These are phyloP conservation scores for Amoebophrya sp. DNA, from an alignment of 169 alveolate species.

Conservation along the genomic window DNA sequence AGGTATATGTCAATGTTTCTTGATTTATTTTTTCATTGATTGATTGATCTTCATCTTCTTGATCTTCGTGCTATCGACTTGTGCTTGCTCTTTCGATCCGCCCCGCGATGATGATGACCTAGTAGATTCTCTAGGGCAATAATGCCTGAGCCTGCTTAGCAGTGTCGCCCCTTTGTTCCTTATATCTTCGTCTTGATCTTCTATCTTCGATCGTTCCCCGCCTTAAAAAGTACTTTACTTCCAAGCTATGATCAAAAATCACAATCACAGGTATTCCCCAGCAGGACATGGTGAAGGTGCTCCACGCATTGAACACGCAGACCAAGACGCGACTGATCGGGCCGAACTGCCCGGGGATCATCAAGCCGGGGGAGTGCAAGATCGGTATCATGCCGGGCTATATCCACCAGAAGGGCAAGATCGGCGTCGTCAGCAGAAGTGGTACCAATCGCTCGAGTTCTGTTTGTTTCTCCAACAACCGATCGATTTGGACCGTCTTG, in stretches of 20 bases:
- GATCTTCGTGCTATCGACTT: too few species aligned
- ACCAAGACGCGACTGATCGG: slow-evolving; percentile 79
- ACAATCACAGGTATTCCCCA: slow-evolving; percentile 56
- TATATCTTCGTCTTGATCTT: too few species aligned
- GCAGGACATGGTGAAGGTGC: slow-evolving; percentile 91
- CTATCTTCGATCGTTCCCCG: background rate
- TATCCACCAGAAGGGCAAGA: slow-evolving; percentile 62
- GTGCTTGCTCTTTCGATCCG: too few species aligned
- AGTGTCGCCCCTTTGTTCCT: too few species aligned
- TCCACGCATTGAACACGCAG: slow-evolving; percentile 43
- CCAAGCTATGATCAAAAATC: background rate
- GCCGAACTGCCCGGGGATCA: slow-evolving; percentile 98
- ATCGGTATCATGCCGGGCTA: slow-evolving; percentile 98
- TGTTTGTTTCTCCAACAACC: too few species aligned
- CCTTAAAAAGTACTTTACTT: background rate
- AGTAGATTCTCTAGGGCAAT: too few species aligned
- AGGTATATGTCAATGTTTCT: slow-evolving; percentile 49
- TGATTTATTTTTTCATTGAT: background rate
- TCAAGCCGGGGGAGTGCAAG: slow-evolving; percentile 96
- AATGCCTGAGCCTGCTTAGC: too few species aligned
- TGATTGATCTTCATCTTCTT: too few species aligned
- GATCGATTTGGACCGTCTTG: too few species aligned
- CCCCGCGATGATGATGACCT: too few species aligned
- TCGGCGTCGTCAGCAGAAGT: slow-evolving; percentile 32
- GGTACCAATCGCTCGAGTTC: too few species aligned